Evolutionary conservation across 139 green algal genomes (phyloP), one percentile per base, ranked within the genome.

Genomic region (Picochlorum sp.): DNA sequence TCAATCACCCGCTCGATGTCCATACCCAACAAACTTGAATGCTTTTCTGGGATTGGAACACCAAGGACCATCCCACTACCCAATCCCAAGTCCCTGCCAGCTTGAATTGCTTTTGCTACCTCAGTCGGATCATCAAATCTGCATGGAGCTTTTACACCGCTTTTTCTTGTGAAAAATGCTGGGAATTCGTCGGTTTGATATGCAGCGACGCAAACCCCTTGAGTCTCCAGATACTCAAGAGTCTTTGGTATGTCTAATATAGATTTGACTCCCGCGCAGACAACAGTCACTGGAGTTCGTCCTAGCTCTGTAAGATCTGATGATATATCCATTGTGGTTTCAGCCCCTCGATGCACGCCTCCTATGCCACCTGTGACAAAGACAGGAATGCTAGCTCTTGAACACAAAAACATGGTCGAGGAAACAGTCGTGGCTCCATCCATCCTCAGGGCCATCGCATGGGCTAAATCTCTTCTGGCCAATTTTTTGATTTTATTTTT

Each of bases 211-310:
- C 70, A 75, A 29, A 97, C 93, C 4, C 91, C 92, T 70, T 93
- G 75, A 0, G 89, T 95, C 61, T 96, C 88, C 39, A 99, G 62
- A 36, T 80, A 90, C 66, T 99, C 93, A 24, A 99, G 72, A 0
- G 93, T 99, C 28, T 82, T 75, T 0, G 91, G 93, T 31, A 99
- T 97, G 72, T 99, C 93, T 24, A 99, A 75, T 2, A 94, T 76
- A 4, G 83, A 91, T 67, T 99, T 99, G n/a, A 73, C 86, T 0
- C 93, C 93, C 7, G 93, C 93, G 64, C 93, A 98, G 7, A 98
- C 75, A 10, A 99, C 90, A 0, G 81, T 75, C 30, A 98, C 81
- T 0, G 87, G 86, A 1, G 89, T 96, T 20, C 83, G 68, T 1
- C 80, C 84, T 1, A 98, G 78, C 63, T 93, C 87, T 14, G 73